Evolutionary conservation across 345 rosid genomes (phyloP).

Genomic region (Syzygium jambos): DNA sequence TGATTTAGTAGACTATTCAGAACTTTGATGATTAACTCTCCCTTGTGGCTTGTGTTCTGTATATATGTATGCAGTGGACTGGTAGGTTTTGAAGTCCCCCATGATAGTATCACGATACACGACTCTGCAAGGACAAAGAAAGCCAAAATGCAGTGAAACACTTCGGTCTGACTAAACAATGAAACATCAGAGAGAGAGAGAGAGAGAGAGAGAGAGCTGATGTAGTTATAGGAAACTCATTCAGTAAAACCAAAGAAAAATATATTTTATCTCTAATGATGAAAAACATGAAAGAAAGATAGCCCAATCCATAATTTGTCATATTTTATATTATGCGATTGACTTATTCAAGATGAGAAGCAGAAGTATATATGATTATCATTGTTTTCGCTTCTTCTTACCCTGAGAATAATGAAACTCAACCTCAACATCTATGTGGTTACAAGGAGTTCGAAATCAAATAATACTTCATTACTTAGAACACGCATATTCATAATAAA

Average conservation of each 20-base stretch:
- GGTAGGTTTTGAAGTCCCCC: not conserved
- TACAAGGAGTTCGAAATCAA: not conserved
- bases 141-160: not conserved
- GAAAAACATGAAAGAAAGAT: not conserved
- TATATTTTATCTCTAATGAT: too few relatives aligned
- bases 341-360: not conserved
- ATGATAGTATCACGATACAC: not conserved
- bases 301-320: not conserved
- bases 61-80: not conserved
- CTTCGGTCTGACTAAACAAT: not conserved
- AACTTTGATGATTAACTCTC: too few relatives aligned
- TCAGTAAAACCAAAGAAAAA: not conserved
- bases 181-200: not conserved
- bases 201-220: not conserved
- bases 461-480: not conserved
- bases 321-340: too few relatives aligned
- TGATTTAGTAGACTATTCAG: too few relatives aligned
- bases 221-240: not conserved
- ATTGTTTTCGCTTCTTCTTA: not conserved
- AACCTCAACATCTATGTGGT: not conserved
- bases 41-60: too few relatives aligned
- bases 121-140: not conserved
- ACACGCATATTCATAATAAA: not conserved
- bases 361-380: not conserved
- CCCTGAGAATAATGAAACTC: not conserved